Percentiles rank a stretch among this genome's conserved stretches.
Evolutionary conservation across 108 stramenopile species (phyloP).

Genomic region (Cyclotella cryptica): DNA sequence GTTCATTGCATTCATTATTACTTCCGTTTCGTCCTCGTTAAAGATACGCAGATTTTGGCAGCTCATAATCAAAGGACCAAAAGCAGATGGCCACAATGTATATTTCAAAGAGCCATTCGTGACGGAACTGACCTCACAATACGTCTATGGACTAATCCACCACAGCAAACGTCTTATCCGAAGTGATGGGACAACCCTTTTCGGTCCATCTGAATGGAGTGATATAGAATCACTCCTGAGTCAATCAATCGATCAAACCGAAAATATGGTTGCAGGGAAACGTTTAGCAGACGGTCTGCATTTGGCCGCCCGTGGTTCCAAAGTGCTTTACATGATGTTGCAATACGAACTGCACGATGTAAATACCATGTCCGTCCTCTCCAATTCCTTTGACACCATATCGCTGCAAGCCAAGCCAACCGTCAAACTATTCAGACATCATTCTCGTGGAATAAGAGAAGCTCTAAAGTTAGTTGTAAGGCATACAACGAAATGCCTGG

Average conservation of each 20-base stretch:
- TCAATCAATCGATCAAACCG: conserved; percentile 46
- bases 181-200: conserved; percentile 34
- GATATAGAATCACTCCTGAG: conserved; percentile 42
- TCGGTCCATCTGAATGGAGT: conserved; percentile 50
- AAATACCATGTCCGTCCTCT: conserved; percentile 20
- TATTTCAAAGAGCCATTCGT: conserved; percentile 53
- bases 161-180: conserved; percentile 36
- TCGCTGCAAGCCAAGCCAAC: conserved; percentile 42
- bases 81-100: conserved; percentile 45
- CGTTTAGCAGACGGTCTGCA: conserved; percentile 44
- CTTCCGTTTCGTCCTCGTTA: conserved; percentile 22
- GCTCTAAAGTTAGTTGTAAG: conserved; percentile 43
- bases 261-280: conserved; percentile 37
- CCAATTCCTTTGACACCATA: conserved; percentile 11
- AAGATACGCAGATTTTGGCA: conserved; percentile 45
- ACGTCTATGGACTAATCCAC: conserved; percentile 33
- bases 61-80: conserved; percentile 49
- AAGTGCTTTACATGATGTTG: conserved; percentile 43
- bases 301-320: conserved; percentile 48
- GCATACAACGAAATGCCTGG: conserved; percentile 36
- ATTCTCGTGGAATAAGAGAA: conserved; percentile 24
- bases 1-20: conserved; percentile 4
- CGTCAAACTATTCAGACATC: conserved; percentile 25
- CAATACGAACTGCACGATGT: conserved; percentile 29
- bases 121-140: conserved; percentile 48